Conservation (phyloP, 139 green algal species). For the Mesotaenium endlicherianum region DNA sequence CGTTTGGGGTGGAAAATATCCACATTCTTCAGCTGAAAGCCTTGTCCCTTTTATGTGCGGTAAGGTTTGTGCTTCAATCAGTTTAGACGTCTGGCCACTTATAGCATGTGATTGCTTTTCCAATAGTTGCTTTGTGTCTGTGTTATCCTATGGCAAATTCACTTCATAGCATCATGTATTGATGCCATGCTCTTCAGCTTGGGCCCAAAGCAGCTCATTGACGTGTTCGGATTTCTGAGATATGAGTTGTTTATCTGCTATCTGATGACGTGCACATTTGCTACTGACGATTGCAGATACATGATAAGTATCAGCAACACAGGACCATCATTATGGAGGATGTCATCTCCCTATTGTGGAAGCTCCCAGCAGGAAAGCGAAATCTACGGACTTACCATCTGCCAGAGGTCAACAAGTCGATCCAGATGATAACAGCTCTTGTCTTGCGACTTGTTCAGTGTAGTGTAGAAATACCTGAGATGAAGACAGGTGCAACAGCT, state of each 20-base stretch:
- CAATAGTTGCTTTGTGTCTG: no score
- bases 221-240: no score
- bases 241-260: no score
- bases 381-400: constrained; percentile 10
- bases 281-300: background rate
- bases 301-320: constrained; percentile 6
- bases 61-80: background rate
- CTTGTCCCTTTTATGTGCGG: background rate
- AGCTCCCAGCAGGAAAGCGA: constrained; percentile 11
- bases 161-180: no score
- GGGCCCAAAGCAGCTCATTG: no score
- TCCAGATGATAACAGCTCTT: constrained; percentile 16
- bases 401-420: constrained; percentile 3
- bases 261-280: no score
- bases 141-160: no score
- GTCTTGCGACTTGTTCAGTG: constrained; percentile 8
- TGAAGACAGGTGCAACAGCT: background rate
- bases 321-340: background rate
- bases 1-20: background rate
- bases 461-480: background rate
- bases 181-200: no score
- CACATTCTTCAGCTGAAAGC: constrained; percentile 17
- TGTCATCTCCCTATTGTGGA: constrained; percentile 3
- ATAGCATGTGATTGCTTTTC: no score
- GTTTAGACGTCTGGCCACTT: background rate